Evolutionary conservation across 139 green algal genomes (phyloP), one percentile per base, ranked within the genome.

Genomic region (Pleodorina starrii): DNA sequence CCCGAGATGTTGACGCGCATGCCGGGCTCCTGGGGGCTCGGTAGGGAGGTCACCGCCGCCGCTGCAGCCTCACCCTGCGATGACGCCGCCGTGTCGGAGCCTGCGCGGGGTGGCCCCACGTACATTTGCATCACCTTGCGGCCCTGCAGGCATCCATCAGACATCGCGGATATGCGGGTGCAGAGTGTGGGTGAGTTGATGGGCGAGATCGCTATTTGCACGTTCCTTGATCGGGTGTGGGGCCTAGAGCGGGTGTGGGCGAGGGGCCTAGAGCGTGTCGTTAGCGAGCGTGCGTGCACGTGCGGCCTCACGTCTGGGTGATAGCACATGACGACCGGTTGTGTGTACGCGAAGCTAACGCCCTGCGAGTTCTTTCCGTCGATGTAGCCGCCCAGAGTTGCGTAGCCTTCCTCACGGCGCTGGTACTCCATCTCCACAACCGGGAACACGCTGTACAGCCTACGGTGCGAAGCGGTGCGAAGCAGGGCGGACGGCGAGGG

Each of bases 301-400:
- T n/a, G n/a, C n/a, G n/a, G n/a, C n/a, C n/a, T n/a, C 35, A 91
- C 90, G 12, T 86, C 90, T 16, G 88, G 73, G 21, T 84, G 48
- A 83, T 96, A 96, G 19, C 50, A 76, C 95, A 97, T 97, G 17
- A 96, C 85, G 0, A 97, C 90, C 0, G 94, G 94, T 86, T 97
- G 94, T 6, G 94, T 95, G 59, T 95, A 90, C 0, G 79, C 68
- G 77, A 94, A 95, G 12, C 63, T 54, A 2, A 36, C 87, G 23
- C 57, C 59, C 11, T 86, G 85, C 0, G 71, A 76, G 38, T 97
- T 97, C n/a, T 35, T 63, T 9, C 95, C 95, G 40, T 94, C 93
- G 60, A 95, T 89, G 85, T 95, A 97, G 14, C 23, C 51, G 17
- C 95, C 95, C 29, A 97, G 74, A 7, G 84, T 17, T 10, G 95